Evolutionary conservation across 2,329 filamentous ascomycete genomes (phyloP).

Genomic region (Penicillium sp.): DNA sequence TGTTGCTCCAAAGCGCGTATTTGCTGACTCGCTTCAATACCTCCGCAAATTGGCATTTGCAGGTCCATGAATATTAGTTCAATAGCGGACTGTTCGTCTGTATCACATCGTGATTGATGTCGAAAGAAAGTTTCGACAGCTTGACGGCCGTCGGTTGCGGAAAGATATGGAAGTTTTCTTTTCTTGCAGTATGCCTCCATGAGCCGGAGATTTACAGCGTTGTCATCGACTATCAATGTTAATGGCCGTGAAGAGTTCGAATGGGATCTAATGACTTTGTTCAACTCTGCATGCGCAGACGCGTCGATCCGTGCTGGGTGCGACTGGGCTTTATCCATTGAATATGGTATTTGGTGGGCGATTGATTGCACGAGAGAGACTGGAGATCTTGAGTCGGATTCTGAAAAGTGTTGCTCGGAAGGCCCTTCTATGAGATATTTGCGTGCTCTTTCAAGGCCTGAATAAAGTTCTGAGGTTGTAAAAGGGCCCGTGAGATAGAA

Average conservation of each 20-base stretch:
- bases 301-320: background rate
- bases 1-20: conserved; percentile 11
- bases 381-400: background rate
- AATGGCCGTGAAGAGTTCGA: background rate
- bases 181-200: conserved; percentile 28
- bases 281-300: background rate
- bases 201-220: conserved; percentile 24
- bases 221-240: conserved; percentile 23
- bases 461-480: background rate
- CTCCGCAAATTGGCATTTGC: conserved; percentile 21
- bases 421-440: background rate
- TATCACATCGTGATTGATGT: background rate
- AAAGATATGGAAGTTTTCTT: conserved; percentile 15
- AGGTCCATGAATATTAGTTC: conserved; percentile 20
- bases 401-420: background rate
- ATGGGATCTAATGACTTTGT: background rate
- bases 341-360: background rate
- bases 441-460: background rate
- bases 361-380: too few species aligned
- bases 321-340: background rate
- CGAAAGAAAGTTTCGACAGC: background rate
- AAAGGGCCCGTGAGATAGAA: background rate
- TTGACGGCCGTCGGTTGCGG: background rate
- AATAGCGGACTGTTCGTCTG: background rate
- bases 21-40: conserved; percentile 15